Conservation (phyloP, 2,329 filamentous ascomycete species). For the Aureobasidium pullulans region DNA sequence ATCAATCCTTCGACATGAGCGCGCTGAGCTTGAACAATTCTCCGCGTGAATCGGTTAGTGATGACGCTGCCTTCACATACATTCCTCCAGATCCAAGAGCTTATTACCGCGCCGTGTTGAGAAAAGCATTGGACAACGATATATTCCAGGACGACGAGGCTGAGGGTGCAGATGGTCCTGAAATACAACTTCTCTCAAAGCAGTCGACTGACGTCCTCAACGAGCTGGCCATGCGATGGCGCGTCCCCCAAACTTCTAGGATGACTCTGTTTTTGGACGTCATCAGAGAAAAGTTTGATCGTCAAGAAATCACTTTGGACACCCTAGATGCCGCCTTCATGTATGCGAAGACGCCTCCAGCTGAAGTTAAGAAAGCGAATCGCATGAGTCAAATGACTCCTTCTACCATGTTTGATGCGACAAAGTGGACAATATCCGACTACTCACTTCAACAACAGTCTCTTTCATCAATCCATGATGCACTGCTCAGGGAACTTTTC, state of each 20-base stretch:
- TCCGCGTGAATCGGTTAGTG: constrained; percentile 31
- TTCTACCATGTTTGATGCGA: constrained; percentile 42
- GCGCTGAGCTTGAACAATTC: constrained; percentile 54
- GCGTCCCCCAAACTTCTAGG: constrained; percentile 74
- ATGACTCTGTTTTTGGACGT: constrained; percentile 79
- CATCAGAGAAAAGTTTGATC: constrained; percentile 73
- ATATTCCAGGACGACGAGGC: constrained; percentile 45
- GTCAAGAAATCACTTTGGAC: constrained; percentile 72
- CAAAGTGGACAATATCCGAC: constrained; percentile 45
- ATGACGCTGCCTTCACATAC: constrained; percentile 70
- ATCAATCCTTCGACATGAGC: constrained; percentile 54
- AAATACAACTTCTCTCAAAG: constrained; percentile 57
- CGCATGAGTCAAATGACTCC: constrained; percentile 40
- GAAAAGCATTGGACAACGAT: constrained; percentile 63
- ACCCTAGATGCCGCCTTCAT: constrained; percentile 79
- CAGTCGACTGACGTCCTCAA: constrained; percentile 75
- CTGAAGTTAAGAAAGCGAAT: constrained; percentile 52
- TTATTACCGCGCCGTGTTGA: constrained; percentile 76
- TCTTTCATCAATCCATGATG: constrained; percentile 68
- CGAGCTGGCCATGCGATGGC: constrained; percentile 82
- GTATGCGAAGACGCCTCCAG: constrained; percentile 62
- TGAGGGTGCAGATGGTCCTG: constrained; percentile 42
- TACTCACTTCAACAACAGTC: constrained; percentile 61
- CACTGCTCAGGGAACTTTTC: constrained; percentile 78
- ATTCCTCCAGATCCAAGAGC: constrained; percentile 77